These are phyloP conservation scores for Solanum appendiculatum DNA, from an alignment of 257 asterid species.

Conservation along the genomic window DNA sequence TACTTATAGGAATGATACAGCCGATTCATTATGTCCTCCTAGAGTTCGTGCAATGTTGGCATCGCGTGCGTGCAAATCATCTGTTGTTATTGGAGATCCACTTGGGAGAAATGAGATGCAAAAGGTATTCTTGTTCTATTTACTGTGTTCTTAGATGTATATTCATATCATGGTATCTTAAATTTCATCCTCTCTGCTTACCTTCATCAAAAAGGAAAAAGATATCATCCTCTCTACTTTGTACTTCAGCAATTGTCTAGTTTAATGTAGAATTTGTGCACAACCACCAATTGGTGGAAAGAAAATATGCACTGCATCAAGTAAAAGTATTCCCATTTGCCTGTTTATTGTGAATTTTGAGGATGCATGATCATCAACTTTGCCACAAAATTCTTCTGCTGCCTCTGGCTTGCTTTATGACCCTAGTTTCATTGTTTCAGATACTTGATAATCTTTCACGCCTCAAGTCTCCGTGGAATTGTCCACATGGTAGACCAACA, in stretches of 20 bases:
- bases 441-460: slow-evolving; percentile 60
- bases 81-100: slow-evolving; percentile 88
- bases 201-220: background rate
- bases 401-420: background rate
- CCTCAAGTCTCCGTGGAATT: slow-evolving; percentile 96
- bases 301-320: background rate
- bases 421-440: slow-evolving; percentile 24
- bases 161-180: background rate
- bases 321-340: background rate
- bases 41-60: slow-evolving; percentile 90
- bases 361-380: background rate
- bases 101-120: slow-evolving; percentile 84
- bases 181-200: background rate
- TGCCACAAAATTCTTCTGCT: background rate
- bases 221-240: background rate
- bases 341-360: background rate
- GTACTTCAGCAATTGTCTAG: background rate
- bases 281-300: background rate
- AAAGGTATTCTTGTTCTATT: slow-evolving; percentile 37
- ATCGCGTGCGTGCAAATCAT: slow-evolving; percentile 94
- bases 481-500: slow-evolving; percentile 97
- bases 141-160: background rate
- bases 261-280: background rate
- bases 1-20: slow-evolving; percentile 57
- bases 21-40: slow-evolving; percentile 88